phyloP scores from a whole-genome alignment of 495 filamentous ascomycete genomes.

The Penicillium coffeae region DNA sequence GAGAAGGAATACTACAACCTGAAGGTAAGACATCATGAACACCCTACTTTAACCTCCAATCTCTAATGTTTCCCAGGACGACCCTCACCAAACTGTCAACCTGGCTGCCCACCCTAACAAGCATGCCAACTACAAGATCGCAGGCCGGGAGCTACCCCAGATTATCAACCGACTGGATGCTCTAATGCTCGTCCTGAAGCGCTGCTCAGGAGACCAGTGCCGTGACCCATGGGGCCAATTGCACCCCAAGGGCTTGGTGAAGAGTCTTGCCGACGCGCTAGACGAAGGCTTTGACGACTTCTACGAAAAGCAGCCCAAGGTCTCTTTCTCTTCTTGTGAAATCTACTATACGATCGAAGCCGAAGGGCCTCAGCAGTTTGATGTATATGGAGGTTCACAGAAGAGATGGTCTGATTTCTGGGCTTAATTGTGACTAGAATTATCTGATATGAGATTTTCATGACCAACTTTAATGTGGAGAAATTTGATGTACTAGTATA shows the following conservation, averaged over 20 bases:
- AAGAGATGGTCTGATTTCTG: conserved; percentile 15
- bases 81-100: conserved; percentile 55
- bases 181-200: conserved; percentile 58
- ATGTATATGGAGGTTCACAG: conserved; percentile 16
- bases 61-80: conserved; percentile 33
- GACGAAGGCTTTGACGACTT: conserved; percentile 51
- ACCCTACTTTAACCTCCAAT: not conserved
- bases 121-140: conserved; percentile 19
- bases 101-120: conserved; percentile 25
- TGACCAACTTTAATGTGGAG: not conserved
- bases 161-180: conserved; percentile 53
- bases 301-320: conserved; percentile 49
- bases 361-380: conserved; percentile 52
- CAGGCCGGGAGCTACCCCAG: conserved; percentile 22
- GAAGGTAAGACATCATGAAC: conserved; percentile 26
- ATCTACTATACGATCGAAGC: conserved; percentile 55
- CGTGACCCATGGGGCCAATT: conserved; percentile 51
- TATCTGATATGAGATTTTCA: not conserved
- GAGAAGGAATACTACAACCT: conserved; percentile 57
- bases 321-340: conserved; percentile 57
- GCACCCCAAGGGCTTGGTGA: conserved; percentile 47
- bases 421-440: not conserved
- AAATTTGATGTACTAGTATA: not conserved
- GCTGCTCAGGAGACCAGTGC: conserved; percentile 51
- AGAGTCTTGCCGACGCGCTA: conserved; percentile 37